These are phyloP conservation scores for Clarireedia hainanense DNA, from an alignment of 2,329 filamentous ascomycete genomes.

Conservation along the genomic window DNA sequence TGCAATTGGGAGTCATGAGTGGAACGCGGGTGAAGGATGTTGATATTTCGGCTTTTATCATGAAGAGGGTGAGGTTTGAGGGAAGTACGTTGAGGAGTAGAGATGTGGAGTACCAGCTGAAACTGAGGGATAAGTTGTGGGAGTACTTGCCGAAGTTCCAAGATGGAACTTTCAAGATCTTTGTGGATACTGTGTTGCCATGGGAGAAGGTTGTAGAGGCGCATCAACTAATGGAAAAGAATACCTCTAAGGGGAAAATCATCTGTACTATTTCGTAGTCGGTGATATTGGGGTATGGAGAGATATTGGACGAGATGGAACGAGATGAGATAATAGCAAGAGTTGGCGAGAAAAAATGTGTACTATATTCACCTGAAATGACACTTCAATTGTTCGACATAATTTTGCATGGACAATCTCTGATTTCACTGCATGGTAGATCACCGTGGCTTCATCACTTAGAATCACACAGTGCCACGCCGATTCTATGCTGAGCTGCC, in stretches of 20 bases:
- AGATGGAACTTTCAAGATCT: conserved; percentile 66
- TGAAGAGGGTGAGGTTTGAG: conserved; percentile 72
- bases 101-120: conserved; percentile 70
- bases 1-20: conserved; percentile 66
- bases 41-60: conserved; percentile 65
- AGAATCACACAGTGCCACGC: no score
- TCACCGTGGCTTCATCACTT: no score
- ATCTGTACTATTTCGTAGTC: conserved; percentile 41
- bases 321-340: neutral
- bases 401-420: no score
- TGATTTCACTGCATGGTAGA: no score
- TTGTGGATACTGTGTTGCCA: conserved; percentile 72
- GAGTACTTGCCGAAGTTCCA: conserved; percentile 69
- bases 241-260: conserved; percentile 65
- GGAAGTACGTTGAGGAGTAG: conserved; percentile 77
- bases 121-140: conserved; percentile 66
- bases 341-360: no score
- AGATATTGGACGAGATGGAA: neutral
- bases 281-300: conserved; percentile 3
- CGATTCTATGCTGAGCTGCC: neutral
- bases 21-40: conserved; percentile 61
- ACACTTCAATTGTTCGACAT: no score
- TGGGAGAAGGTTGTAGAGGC: conserved; percentile 71
- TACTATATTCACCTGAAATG: no score
- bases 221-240: conserved; percentile 64